Evolutionary conservation across 148 eudicot genomes (phyloP), one percentile per base, ranked within the genome.

Genomic region (Polygonum aviculare): DNA sequence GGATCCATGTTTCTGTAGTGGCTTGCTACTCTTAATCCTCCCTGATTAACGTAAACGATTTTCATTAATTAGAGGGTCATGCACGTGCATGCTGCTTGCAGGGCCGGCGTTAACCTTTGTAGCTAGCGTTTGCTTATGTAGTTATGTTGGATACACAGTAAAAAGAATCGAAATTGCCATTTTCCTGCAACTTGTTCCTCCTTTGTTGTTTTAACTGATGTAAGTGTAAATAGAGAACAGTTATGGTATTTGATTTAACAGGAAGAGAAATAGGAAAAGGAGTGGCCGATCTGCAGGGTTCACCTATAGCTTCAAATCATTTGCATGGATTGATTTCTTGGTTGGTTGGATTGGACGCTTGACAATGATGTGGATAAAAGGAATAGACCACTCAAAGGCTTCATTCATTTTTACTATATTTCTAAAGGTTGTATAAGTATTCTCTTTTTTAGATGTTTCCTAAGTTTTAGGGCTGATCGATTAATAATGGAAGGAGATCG

Each of bases 271-370:
- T 62, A 62, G 39, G 39, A 31, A 62, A 62, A 22, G 38, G 26
- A 62, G 16, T 62, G 39, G 26, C 19, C 7, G 60, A 33, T 62
- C 38, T 26, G 39, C 38, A 62, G 39, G 38, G 39, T 10, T 62
- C 69, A 31, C 26, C 36, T n/a, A 62, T 62, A 62, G 16, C 69
- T 62, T 62, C 69, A 62, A 62, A 62, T 62, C 16, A 62, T 62
- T 62, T 62, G 69, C 16, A 62, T 62, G 38, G 38, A 62, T 26
- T 62, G 16, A 26, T 3, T 62, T 62, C 31, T 62, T 31, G 69
- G 39, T 62, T 9, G 69, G 38, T 62, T 31, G 11, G 16, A 62
- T 26, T 26, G 10, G 69, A 62, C 31, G 39, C 2, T 31, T 62
- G 69, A 62, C 69, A 62, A 62, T 35, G 69, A 26, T 12, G 39